Conservation (phyloP, 2,329 filamentous ascomycete genomes). For the Colletotrichum karsti region DNA sequence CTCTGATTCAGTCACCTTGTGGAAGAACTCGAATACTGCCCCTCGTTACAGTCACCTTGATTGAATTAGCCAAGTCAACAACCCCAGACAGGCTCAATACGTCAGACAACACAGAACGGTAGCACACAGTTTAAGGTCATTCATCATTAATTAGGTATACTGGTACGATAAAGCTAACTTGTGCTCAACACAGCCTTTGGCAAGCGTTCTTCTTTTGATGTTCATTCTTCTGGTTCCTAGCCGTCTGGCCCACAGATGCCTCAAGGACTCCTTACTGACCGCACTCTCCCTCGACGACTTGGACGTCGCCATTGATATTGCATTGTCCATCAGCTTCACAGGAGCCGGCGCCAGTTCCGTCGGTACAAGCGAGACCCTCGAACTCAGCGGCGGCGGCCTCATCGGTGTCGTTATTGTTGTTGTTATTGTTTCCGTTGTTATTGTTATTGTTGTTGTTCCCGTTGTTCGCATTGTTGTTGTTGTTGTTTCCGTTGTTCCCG, state of each 20-base stretch:
- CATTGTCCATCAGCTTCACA: constrained; percentile 20
- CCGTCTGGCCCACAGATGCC: not conserved
- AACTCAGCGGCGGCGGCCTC: constrained; percentile 5
- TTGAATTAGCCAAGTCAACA: no score
- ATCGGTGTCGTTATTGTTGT: not conserved
- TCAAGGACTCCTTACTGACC: constrained; percentile 1
- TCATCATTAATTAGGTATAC: not conserved
- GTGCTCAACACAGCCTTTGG: no score
- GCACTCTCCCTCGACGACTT: constrained; percentile 12
- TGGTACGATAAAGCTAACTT: not conserved
- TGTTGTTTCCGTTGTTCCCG: not conserved
- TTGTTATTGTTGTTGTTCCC: not conserved
- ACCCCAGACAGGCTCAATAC: no score
- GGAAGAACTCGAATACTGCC: no score
- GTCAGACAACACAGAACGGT: no score
- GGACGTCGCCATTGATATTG: constrained; percentile 7
- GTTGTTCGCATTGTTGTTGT: not conserved
- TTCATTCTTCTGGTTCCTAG: not conserved
- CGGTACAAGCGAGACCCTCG: constrained; percentile 19
- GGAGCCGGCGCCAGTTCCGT: constrained; percentile 12
- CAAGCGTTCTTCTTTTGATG: not conserved
- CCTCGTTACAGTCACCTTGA: no score
- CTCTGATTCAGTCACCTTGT: no score
- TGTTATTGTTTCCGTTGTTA: not conserved
- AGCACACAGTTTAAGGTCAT: not conserved